A percentile compares a stretch with the other conserved stretches of the same genome.
Evolutionary conservation across 441 rosid genomes (phyloP).

Genomic region (Eutrema salsugineum): DNA sequence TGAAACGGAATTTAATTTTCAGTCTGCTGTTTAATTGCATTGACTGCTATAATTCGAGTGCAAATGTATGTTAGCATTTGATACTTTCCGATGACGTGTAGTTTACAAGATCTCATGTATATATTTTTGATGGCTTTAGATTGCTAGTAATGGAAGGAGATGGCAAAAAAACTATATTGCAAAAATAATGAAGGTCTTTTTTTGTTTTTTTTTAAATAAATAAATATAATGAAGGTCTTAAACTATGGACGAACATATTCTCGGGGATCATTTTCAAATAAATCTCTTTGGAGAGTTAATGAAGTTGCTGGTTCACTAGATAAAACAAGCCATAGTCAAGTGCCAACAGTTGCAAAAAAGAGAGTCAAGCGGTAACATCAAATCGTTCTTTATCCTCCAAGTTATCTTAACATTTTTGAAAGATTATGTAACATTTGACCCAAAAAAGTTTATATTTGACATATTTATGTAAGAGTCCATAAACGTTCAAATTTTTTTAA

Average conservation of each 20-base stretch:
- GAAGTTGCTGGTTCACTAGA: too few species aligned
- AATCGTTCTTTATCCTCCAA: background rate
- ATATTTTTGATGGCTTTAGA: too few species aligned
- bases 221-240: too few species aligned
- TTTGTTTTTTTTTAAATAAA: too few species aligned
- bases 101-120: background rate
- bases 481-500: background rate
- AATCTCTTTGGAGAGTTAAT: too few species aligned
- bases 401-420: background rate
- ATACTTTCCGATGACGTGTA: background rate
- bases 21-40: background rate
- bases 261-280: too few species aligned
- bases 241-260: too few species aligned
- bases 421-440: background rate
- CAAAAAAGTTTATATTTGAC: background rate
- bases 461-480: background rate
- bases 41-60: background rate
- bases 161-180: too few species aligned
- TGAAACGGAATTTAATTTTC: background rate
- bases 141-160: too few species aligned
- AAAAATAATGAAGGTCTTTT: too few species aligned
- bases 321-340: background rate
- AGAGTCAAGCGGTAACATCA: background rate
- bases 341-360: too few species aligned
- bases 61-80: background rate